A percentile compares a stretch with the other conserved stretches of the same genome.
Evolutionary conservation across 768 basidiomycete genomes (phyloP).

Genomic region (Rubroboletus satanas): DNA sequence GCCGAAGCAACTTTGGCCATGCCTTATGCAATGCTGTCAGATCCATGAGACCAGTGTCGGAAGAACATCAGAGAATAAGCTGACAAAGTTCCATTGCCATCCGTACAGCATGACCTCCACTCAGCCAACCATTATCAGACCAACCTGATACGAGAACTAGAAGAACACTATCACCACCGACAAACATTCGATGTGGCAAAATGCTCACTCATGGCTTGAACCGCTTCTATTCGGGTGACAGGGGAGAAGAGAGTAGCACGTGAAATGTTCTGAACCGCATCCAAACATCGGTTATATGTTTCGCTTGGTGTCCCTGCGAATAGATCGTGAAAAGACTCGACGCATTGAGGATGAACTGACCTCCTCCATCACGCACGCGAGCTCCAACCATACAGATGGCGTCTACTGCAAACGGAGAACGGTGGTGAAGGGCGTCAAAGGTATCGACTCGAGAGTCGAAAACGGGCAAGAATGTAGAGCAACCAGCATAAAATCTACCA

Average conservation of each 20-base stretch:
- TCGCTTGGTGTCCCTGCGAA: slow-evolving; percentile 68
- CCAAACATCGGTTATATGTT: slow-evolving; percentile 63
- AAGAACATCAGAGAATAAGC: slow-evolving; percentile 22
- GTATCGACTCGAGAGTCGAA: slow-evolving; percentile 84
- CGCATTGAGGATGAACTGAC: slow-evolving; percentile 37
- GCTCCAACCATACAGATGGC: slow-evolving; percentile 93
- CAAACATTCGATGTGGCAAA: not conserved
- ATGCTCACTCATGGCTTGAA: slow-evolving; percentile 86
- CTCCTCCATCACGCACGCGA: slow-evolving; percentile 85
- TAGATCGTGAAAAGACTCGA: slow-evolving; percentile 8
- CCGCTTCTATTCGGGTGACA: slow-evolving; percentile 78
- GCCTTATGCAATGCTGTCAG: slow-evolving; percentile 80
- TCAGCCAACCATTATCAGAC: slow-evolving; percentile 95
- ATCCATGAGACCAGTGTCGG: slow-evolving; percentile 4
- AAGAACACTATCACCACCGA: not conserved
- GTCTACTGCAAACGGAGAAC: slow-evolving; percentile 91
- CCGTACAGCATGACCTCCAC: slow-evolving; percentile 92
- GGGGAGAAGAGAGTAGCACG: slow-evolving; percentile 85
- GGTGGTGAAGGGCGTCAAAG: slow-evolving; percentile 77
- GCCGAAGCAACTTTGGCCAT: slow-evolving; percentile 75
- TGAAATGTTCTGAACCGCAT: slow-evolving; percentile 84
- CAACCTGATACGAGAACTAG: slow-evolving; percentile 88
- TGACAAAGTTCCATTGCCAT: slow-evolving; percentile 93
- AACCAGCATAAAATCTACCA: slow-evolving; percentile 84
- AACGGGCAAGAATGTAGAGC: slow-evolving; percentile 85